Conservation (phyloP, 768 basidiomycete genomes). For the Rossbeevera mucosa region DNA sequence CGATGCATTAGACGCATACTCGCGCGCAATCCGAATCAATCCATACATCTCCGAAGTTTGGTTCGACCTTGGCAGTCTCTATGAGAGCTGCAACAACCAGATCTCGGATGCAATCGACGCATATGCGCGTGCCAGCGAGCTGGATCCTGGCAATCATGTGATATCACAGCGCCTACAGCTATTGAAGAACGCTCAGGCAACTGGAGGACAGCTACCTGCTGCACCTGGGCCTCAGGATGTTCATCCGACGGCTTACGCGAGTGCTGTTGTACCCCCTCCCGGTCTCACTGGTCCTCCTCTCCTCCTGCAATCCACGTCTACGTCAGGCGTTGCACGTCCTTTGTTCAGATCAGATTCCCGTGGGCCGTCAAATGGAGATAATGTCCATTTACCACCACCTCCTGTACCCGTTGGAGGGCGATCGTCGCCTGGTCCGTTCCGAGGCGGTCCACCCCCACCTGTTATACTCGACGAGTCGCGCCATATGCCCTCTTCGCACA, state of each 20-base stretch:
- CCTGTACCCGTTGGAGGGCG: constrained; percentile 44
- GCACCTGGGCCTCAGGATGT: constrained; percentile 94
- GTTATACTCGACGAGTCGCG: constrained; percentile 72
- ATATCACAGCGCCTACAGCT: constrained; percentile 80
- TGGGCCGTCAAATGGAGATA: constrained; percentile 41
- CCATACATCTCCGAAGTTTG: constrained; percentile 84
- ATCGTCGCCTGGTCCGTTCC: constrained; percentile 69
- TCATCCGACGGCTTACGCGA: constrained; percentile 91
- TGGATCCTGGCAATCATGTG: constrained; percentile 80
- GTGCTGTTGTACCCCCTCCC: constrained; percentile 65
- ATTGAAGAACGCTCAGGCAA: constrained; percentile 71
- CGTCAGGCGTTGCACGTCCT: constrained; percentile 31
- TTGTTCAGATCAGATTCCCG: constrained; percentile 65
- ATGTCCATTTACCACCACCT: constrained; percentile 54
- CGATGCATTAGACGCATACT: constrained; percentile 97
- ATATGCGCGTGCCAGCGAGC: constrained; percentile 90
- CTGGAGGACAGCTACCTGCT: constrained; percentile 72
- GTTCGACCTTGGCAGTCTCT: constrained; percentile 93
- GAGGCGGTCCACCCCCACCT: constrained; percentile 80
- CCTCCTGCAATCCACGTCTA: constrained; percentile 45
- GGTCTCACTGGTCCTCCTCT: constrained; percentile 66
- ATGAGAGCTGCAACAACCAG: constrained; percentile 99
- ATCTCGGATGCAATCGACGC: constrained; percentile 98
- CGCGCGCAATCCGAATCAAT: constrained; percentile 96
- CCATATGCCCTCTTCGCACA: constrained; percentile 56